Evolutionary conservation across 805 yeast genomes (phyloP).

Genomic region (Kregervanrija delftensis): DNA sequence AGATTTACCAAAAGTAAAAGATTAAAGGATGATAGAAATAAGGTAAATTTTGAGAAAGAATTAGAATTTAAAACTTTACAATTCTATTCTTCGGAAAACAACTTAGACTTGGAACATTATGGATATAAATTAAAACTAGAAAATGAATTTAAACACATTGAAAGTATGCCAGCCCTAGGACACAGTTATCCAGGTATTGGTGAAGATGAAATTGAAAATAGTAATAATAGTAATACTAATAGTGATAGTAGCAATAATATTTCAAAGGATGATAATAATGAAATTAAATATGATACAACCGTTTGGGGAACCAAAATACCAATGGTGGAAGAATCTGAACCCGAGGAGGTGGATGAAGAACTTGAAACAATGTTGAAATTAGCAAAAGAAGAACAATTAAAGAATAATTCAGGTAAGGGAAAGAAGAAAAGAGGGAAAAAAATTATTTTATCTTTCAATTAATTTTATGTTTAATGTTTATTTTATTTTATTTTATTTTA

Average conservation of each 20-base stretch:
- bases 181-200: conserved; percentile 9
- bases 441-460: conserved; percentile 1
- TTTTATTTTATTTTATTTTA: not conserved
- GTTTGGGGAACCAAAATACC: conserved; percentile 73
- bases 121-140: conserved; percentile 32
- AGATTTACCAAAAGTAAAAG: conserved; percentile 41
- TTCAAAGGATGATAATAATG: conserved; percentile 5
- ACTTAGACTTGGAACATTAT: conserved; percentile 28
- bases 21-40: conserved; percentile 54
- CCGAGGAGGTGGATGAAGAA: conserved; percentile 35
- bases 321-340: conserved; percentile 30
- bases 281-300: conserved; percentile 32
- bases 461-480: conserved; percentile 2
- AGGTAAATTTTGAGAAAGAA: conserved; percentile 46
- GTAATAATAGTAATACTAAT: conserved; percentile 5
- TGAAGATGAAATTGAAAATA: conserved; percentile 5
- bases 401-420: conserved; percentile 22
- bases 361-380: conserved; percentile 43
- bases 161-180: conserved; percentile 26
- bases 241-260: conserved; percentile 5
- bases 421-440: conserved; percentile 28
- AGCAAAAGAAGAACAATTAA: conserved; percentile 41
- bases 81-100: conserved; percentile 56
- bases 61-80: conserved; percentile 52
- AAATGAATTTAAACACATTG: conserved; percentile 32